Evolutionary conservation across 192 early-diverging fungal genomes (phyloP).

Genomic region (Coemansia sp.): DNA sequence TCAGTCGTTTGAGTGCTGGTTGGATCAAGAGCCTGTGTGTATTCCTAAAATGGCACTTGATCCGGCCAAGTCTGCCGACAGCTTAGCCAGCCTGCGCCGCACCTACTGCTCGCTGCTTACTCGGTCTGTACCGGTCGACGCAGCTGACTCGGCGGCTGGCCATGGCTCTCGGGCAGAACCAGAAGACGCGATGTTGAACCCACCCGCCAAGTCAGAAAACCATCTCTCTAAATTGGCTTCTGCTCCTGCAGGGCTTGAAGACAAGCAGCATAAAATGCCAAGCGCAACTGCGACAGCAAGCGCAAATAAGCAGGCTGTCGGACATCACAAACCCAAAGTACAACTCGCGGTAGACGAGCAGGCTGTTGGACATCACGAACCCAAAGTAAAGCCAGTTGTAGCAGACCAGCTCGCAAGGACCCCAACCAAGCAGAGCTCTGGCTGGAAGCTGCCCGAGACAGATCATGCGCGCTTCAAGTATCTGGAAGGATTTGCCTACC

Average conservation of each 20-base stretch:
- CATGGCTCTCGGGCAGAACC: too few relatives aligned
- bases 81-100: conserved; percentile 20
- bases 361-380: not conserved
- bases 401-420: not conserved
- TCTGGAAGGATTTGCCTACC: conserved; percentile 57
- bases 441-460: conserved; percentile 6
- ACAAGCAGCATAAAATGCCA: too few relatives aligned
- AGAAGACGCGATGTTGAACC: too few relatives aligned
- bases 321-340: too few relatives aligned
- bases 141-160: too few relatives aligned
- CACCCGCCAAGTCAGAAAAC: too few relatives aligned
- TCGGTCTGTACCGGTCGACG: not conserved
- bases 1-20: conserved; percentile 61
- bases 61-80: conserved; percentile 19
- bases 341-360: not conserved
- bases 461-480: conserved; percentile 58
- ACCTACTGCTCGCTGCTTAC: not conserved
- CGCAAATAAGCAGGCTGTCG: too few relatives aligned
- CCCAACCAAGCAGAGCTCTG: not conserved
- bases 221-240: too few relatives aligned
- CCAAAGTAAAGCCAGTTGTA: not conserved
- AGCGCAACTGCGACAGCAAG: too few relatives aligned
- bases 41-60: conserved; percentile 38
- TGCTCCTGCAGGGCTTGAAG: too few relatives aligned
- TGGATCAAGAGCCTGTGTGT: conserved; percentile 47